Conservation (phyloP, 345 rosid species). For the Populus davidiana region DNA sequence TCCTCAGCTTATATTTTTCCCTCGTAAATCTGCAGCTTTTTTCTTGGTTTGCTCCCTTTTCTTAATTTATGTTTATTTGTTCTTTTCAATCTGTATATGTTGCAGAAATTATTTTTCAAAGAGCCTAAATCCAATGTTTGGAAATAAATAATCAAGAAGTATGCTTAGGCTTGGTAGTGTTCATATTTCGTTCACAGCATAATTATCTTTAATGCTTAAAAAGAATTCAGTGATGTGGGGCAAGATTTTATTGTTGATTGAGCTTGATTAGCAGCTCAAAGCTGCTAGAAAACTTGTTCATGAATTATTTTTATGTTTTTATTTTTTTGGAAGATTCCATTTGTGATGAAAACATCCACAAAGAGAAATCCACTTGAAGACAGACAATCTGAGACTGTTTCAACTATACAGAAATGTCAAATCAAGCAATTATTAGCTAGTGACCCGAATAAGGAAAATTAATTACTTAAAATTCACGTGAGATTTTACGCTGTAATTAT, state of each 20-base stretch:
- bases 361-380: background rate
- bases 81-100: background rate
- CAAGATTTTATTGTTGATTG: background rate
- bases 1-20: background rate
- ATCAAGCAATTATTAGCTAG: background rate
- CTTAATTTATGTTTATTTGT: background rate
- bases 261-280: background rate
- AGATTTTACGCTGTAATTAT: no score
- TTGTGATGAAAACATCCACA: background rate
- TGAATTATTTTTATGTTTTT: background rate
- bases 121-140: background rate
- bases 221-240: background rate
- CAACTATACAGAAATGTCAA: background rate
- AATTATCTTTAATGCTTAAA: background rate
- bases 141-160: background rate
- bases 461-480: no score
- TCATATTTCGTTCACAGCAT: background rate
- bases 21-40: background rate
- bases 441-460: background rate
- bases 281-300: background rate
- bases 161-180: background rate
- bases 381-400: slow-evolving; percentile 4
- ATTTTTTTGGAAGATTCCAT: background rate
- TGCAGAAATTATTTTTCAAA: background rate
- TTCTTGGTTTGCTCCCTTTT: background rate